A percentile compares a stretch with the other conserved stretches of the same genome.
Evolutionary conservation across 202 grass and related monocot genomes (phyloP).

Genomic region (Bolboschoenoplectus hybrid): DNA sequence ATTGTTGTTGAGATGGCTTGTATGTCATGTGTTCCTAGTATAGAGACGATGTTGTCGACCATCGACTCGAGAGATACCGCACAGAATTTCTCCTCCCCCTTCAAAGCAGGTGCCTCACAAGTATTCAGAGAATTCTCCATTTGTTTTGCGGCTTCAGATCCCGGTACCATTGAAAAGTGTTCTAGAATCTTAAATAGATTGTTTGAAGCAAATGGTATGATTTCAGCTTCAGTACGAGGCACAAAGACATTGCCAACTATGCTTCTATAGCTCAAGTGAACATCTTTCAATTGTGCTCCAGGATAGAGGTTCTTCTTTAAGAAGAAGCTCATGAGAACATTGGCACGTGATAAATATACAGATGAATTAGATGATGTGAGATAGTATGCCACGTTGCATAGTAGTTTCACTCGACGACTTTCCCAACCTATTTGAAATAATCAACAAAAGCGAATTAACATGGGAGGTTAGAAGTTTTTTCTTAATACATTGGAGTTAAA

Average conservation of each 20-base stretch:
- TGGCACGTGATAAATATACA: neutral
- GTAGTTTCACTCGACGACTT: too few species aligned
- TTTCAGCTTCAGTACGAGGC: too few species aligned
- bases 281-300: too few species aligned
- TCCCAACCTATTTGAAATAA: too few species aligned
- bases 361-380: too few species aligned
- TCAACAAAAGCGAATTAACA: too few species aligned
- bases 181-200: constrained; percentile 59
- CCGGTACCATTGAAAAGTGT: constrained; percentile 51
- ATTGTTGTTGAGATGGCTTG: constrained; percentile 21
- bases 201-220: constrained; percentile 7
- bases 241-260: too few species aligned
- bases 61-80: constrained; percentile 83
- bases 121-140: constrained; percentile 54
- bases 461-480: too few species aligned
- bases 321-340: constrained; percentile 2
- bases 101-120: constrained; percentile 50
- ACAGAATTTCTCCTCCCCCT: constrained; percentile 66
- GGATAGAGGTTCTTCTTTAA: neutral
- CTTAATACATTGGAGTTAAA: too few species aligned
- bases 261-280: too few species aligned
- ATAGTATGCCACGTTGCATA: too few species aligned
- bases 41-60: constrained; percentile 61
- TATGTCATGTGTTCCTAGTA: constrained; percentile 63
- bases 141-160: constrained; percentile 49